Percentiles rank a stretch among this genome's conserved stretches.
Evolutionary conservation across 2,329 filamentous ascomycete genomes (phyloP).

Genomic region (Podosphaera leucotricha): DNA sequence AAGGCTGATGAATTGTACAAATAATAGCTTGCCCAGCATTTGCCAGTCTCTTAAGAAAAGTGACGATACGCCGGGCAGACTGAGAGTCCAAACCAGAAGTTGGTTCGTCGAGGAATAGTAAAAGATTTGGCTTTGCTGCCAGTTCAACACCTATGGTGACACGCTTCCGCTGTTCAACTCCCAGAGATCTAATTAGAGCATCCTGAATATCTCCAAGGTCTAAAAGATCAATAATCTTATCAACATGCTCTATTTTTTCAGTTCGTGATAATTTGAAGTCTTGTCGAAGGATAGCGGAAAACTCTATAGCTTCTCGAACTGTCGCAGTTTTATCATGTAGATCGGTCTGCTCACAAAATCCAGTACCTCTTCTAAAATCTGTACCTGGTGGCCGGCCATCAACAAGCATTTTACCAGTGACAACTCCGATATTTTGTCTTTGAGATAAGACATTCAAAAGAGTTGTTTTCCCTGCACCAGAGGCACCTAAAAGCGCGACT

Average conservation of each 20-base stretch:
- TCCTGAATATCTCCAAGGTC: constrained; percentile 44
- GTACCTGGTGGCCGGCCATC: constrained; percentile 33
- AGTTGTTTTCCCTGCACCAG: constrained; percentile 42
- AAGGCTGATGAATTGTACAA: constrained; percentile 49
- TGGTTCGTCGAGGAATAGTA: constrained; percentile 36
- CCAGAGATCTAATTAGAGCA: constrained; percentile 40
- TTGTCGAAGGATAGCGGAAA: constrained; percentile 39
- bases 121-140: constrained; percentile 31
- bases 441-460: constrained; percentile 38
- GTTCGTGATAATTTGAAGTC: constrained; percentile 29
- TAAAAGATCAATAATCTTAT: constrained; percentile 38
- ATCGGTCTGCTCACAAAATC: constrained; percentile 42
- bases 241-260: constrained; percentile 42
- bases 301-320: constrained; percentile 41
- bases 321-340: constrained; percentile 37
- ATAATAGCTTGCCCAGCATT: constrained; percentile 42
- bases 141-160: constrained; percentile 39
- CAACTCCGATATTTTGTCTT: constrained; percentile 39
- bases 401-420: constrained; percentile 36
- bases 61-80: constrained; percentile 34
- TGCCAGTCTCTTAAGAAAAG: constrained; percentile 33
- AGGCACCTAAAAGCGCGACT: constrained; percentile 38
- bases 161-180: constrained; percentile 43
- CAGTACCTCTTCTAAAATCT: constrained; percentile 38
- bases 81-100: constrained; percentile 34